Percentiles rank a stretch among this genome's conserved stretches.
Evolutionary conservation across 106 monocot genomes (phyloP).

Genomic region (Agapanthus africanus): DNA sequence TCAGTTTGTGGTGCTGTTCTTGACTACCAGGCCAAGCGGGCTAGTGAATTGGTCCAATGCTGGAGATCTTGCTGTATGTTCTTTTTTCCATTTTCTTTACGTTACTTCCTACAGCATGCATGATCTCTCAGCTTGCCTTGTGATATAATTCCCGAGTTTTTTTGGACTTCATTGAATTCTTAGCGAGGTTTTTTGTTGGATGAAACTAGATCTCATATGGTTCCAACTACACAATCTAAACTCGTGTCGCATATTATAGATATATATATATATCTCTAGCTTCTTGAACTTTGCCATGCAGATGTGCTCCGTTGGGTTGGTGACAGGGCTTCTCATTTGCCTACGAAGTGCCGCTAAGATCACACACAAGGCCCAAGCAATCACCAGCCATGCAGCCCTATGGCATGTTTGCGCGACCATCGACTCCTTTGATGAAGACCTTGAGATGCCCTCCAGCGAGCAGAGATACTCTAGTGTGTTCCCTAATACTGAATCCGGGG

Average conservation of each 20-base stretch:
- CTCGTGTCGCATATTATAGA: no score
- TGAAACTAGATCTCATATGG: no score
- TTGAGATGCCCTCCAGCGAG: slow-evolving; percentile 11
- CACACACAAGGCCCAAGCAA: slow-evolving; percentile 92
- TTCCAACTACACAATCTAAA: no score
- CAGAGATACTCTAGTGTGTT: not conserved
- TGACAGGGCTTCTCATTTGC: slow-evolving; percentile 71
- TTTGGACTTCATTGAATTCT: no score
- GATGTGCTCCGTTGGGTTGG: slow-evolving; percentile 62
- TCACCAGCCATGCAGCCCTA: slow-evolving; percentile 75
- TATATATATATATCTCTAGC: no score
- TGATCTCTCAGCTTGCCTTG: not conserved
- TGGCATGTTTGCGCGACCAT: slow-evolving; percentile 87
- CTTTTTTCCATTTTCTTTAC: not conserved
- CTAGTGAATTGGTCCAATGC: slow-evolving; percentile 54
- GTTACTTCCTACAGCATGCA: not conserved
- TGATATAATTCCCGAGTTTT: no score
- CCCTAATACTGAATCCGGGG: slow-evolving; percentile 1
- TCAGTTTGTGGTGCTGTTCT: slow-evolving; percentile 58
- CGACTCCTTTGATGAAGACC: slow-evolving; percentile 31
- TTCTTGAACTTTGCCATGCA: slow-evolving; percentile 11
- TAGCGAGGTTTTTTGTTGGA: no score
- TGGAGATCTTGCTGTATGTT: slow-evolving; percentile 74
- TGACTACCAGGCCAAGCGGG: slow-evolving; percentile 49
- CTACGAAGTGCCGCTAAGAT: slow-evolving; percentile 85